A percentile compares a stretch with the other conserved stretches of the same genome.
These are phyloP conservation scores for Achaetomiella virescens DNA, from an alignment of 495 filamentous ascomycete species.

Conservation along the genomic window DNA sequence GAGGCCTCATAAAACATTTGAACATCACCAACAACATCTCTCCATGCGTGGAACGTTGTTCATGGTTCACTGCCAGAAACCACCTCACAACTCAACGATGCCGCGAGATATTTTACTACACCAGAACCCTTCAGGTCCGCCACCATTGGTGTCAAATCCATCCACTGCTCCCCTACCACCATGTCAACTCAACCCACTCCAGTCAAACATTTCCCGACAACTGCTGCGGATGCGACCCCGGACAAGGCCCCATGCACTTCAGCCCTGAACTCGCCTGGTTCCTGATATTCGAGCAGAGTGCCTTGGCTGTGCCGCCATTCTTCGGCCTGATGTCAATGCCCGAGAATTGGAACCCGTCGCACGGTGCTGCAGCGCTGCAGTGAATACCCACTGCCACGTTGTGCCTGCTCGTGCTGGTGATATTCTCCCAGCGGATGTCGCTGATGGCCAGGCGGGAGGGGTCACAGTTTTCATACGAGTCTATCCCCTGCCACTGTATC, in stretches of 20 bases:
- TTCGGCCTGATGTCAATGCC: slow-evolving; percentile 44
- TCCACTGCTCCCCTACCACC: background rate
- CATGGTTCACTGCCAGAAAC: no score
- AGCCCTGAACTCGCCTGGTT: slow-evolving; percentile 33
- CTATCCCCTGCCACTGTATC: no score
- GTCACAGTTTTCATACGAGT: slow-evolving; percentile 45
- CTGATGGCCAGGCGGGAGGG: slow-evolving; percentile 43
- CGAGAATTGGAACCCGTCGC: slow-evolving; percentile 44
- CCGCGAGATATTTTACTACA: no score
- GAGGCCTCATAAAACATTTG: no score
- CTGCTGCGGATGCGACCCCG: slow-evolving; percentile 40
- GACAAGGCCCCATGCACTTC: slow-evolving; percentile 40
- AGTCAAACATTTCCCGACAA: slow-evolving; percentile 35
- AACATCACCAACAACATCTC: no score
- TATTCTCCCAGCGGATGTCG: slow-evolving; percentile 51
- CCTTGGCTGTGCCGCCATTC: slow-evolving; percentile 38
- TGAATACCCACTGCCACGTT: slow-evolving; percentile 52
- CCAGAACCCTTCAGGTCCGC: no score
- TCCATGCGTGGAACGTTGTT: no score
- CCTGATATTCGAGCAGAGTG: slow-evolving; percentile 40
- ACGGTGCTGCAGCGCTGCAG: slow-evolving; percentile 44
- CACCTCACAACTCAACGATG: no score
- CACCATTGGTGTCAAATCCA: no score
- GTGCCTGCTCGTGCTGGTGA: slow-evolving; percentile 48
- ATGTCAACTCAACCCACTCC: background rate